Evolutionary conservation across 805 yeast genomes (phyloP).

Genomic region (Ogataea paradorogensis): DNA sequence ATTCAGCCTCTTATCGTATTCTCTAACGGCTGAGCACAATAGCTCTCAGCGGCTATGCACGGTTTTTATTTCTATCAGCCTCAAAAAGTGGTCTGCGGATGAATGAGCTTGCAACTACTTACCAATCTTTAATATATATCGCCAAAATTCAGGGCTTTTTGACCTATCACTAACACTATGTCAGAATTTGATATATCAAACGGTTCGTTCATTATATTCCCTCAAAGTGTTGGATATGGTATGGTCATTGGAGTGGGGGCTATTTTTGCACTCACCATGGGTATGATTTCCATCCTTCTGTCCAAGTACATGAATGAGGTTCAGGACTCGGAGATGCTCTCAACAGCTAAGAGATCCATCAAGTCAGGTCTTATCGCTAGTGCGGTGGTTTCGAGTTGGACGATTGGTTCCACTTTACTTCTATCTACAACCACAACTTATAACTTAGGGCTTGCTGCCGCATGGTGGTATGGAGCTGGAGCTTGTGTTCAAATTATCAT

Average conservation of each 20-base stretch:
- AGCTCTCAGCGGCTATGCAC: too few relatives aligned
- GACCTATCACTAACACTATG: slow-evolving; percentile 28
- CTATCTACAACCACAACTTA: slow-evolving; percentile 33
- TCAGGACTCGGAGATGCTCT: slow-evolving; percentile 42
- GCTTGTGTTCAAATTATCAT: slow-evolving; percentile 36
- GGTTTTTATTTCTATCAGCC: too few relatives aligned
- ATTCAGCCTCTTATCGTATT: too few relatives aligned
- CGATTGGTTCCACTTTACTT: slow-evolving; percentile 33
- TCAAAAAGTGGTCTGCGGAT: too few relatives aligned
- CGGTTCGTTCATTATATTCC: slow-evolving; percentile 16
- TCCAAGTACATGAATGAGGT: slow-evolving; percentile 38
- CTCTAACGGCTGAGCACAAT: too few relatives aligned
- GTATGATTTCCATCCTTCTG: slow-evolving; percentile 32
- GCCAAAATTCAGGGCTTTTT: not conserved
- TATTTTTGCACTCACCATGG: slow-evolving; percentile 41
- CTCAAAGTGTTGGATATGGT: slow-evolving; percentile 38
- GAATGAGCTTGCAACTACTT: too few relatives aligned
- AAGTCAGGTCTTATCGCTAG: slow-evolving; percentile 36
- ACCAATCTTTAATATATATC: too few relatives aligned
- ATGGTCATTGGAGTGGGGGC: slow-evolving; percentile 46
- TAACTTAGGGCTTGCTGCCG: slow-evolving; percentile 34
- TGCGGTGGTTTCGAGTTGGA: slow-evolving; percentile 39
- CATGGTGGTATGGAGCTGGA: slow-evolving; percentile 36
- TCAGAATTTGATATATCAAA: slow-evolving; percentile 8
- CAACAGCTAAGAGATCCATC: slow-evolving; percentile 38